Evolutionary conservation across 1,284 basidiomycete genomes (phyloP), one percentile per base, ranked within the genome.

Genomic region (Austroboletus niveus): DNA sequence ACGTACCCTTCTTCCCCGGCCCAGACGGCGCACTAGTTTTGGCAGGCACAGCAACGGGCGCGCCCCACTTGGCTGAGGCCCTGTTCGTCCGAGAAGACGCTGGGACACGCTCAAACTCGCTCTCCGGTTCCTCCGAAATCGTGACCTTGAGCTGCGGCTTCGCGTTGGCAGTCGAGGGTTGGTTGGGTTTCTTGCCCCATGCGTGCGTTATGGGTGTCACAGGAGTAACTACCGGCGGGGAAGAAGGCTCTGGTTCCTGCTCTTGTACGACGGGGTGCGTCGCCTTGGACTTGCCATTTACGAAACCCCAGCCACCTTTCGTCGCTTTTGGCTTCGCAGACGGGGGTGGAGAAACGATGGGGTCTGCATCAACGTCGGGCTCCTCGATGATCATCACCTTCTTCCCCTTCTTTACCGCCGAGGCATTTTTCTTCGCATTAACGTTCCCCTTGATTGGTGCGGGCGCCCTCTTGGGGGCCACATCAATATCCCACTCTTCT

Each of bases 351-450:
- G 60, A 24, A n/a, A 54, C 17, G 39, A 65, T 64, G 0, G 55
- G 56, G 20, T 72, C 71, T 3, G 64, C 71, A 34, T 78, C 78
- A n/a, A 76, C 72, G 42, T 79, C 75, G 0, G 70, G 66, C 15
- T 77, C 72, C 47, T 79, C 78, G 52, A 74, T 71, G n/a, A 80
- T 69, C n/a, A 69, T 75, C 42, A 75, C 74, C 17, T 65, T 65
- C 57, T 73, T 70, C 22, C 61, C 52, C 46, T 56, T 65, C 45
- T 66, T 66, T 31, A 48, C 34, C 1, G 51, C 42, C 38, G 53
- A 30, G 8, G 49, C 54, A 1, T 51, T 45, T 36, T 69, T 64
- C 52, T 68, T 76, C 51, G 65, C 22, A 22, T 32, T 42, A 34
- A 11, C 17, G n/a, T n/a, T 57, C 3, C 45, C 46, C 56, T 45